phyloP scores from a whole-genome alignment of 1,284 basidiomycete species.

The Phylloboletellus chloephorus region DNA sequence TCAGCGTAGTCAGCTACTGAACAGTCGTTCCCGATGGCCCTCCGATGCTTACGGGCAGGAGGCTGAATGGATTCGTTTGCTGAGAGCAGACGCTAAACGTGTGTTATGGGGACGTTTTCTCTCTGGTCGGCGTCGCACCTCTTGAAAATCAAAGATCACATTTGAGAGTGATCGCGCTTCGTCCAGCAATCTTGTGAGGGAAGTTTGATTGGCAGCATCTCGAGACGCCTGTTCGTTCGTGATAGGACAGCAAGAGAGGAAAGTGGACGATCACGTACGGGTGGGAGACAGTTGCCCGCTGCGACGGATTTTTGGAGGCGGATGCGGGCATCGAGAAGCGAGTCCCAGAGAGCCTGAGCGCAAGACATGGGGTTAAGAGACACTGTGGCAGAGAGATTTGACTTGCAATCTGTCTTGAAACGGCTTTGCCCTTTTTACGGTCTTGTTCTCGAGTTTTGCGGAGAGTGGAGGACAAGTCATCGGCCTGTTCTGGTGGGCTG shows the following conservation, averaged over 20 bases:
- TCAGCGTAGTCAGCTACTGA: constrained; percentile 10
- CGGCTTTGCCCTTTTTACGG: constrained; percentile 72
- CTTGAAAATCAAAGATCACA: constrained; percentile 65
- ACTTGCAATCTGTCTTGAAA: constrained; percentile 77
- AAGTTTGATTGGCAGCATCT: constrained; percentile 24
- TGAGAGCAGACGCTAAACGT: constrained; percentile 40
- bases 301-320: constrained; percentile 77
- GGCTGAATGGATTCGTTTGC: constrained; percentile 43
- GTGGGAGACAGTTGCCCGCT: constrained; percentile 58
- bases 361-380: constrained; percentile 13
- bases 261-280: constrained; percentile 33
- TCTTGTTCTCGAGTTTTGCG: constrained; percentile 61
- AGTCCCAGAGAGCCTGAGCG: constrained; percentile 74
- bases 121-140: constrained; percentile 36
- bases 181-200: constrained; percentile 47
- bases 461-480: constrained; percentile 50
- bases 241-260: constrained; percentile 17
- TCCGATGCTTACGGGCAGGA: constrained; percentile 59
- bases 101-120: constrained; percentile 15
- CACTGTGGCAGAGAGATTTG: constrained; percentile 1
- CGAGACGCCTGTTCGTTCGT: constrained; percentile 22
- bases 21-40: constrained; percentile 24
- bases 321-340: constrained; percentile 82
- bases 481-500: constrained; percentile 29
- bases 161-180: constrained; percentile 58